phyloP scores from a whole-genome alignment of 257 asterid genomes.

The Cruciata laevipes region DNA sequence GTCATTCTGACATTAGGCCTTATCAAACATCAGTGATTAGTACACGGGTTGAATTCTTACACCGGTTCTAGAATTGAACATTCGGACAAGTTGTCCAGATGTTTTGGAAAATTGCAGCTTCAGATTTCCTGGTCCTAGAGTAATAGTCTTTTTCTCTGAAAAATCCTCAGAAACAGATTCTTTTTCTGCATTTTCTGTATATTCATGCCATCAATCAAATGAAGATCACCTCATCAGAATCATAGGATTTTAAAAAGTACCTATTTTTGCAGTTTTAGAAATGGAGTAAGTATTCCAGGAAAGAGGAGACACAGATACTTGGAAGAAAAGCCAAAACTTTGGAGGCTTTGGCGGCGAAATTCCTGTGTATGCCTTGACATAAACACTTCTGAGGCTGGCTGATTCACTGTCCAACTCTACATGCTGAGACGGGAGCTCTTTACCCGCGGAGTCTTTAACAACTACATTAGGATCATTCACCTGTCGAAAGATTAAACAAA shows the following conservation, averaged over 20 bases:
- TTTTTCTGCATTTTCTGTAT: conserved; percentile 35
- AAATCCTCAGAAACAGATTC: conserved; percentile 17
- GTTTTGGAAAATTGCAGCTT: conserved; percentile 59
- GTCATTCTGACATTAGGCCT: neutral
- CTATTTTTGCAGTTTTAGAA: conserved; percentile 41
- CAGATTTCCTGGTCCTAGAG: conserved; percentile 71
- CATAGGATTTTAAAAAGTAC: conserved; percentile 20
- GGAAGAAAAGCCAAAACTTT: conserved; percentile 66
- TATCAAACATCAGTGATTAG: too few species aligned
- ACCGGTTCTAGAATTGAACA: conserved; percentile 57
- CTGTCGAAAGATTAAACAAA: conserved; percentile 26
- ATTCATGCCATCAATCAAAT: conserved; percentile 12
- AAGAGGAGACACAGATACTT: conserved; percentile 60
- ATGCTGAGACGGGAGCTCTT: conserved; percentile 42
- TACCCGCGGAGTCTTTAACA: conserved; percentile 56
- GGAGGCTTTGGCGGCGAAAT: conserved; percentile 41
- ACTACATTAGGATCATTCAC: conserved; percentile 54
- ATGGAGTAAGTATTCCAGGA: conserved; percentile 72
- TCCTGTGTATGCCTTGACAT: conserved; percentile 67
- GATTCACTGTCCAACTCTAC: conserved; percentile 59
- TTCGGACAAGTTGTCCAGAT: conserved; percentile 72
- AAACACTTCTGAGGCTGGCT: conserved; percentile 44
- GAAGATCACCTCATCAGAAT: neutral
- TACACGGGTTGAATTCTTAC: conserved; percentile 40
- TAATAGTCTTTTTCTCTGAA: conserved; percentile 38